phyloP scores from a whole-genome alignment of 306 rosid species.

The Begonia loranthoides region DNA sequence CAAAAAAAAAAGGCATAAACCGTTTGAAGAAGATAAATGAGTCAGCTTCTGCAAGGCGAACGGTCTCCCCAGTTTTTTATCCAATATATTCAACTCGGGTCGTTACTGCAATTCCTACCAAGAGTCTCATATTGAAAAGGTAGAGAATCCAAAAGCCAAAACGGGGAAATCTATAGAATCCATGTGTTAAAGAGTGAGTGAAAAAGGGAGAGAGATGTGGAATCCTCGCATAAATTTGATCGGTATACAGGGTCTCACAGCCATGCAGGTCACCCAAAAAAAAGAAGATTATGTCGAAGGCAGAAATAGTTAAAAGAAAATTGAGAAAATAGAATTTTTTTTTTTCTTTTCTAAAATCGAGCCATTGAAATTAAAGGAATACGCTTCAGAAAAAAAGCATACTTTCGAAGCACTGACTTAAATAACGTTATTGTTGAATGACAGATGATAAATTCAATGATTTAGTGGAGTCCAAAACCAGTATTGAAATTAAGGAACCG shows the following conservation, averaged over 20 bases:
- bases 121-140: not conserved
- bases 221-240: constrained; percentile 54
- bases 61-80: constrained; percentile 16
- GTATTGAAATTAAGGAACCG: no score
- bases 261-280: constrained; percentile 51
- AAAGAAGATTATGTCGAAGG: constrained; percentile 16
- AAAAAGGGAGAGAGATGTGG: constrained; percentile 18
- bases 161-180: constrained; percentile 34
- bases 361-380: no score
- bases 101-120: constrained; percentile 3
- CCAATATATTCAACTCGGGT: constrained; percentile 12
- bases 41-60: not conserved
- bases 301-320: not conserved
- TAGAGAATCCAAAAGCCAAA: constrained; percentile 12
- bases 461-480: no score
- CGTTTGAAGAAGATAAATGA: constrained; percentile 12
- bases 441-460: no score
- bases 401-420: no score
- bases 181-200: constrained; percentile 34
- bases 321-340: no score
- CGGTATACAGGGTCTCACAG: constrained; percentile 23
- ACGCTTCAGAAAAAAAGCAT: no score
- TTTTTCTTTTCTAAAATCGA: no score
- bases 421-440: no score
- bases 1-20: constrained; percentile 5